phyloP scores from a whole-genome alignment of 306 rosid species.

The Vigna nakashimae region DNA sequence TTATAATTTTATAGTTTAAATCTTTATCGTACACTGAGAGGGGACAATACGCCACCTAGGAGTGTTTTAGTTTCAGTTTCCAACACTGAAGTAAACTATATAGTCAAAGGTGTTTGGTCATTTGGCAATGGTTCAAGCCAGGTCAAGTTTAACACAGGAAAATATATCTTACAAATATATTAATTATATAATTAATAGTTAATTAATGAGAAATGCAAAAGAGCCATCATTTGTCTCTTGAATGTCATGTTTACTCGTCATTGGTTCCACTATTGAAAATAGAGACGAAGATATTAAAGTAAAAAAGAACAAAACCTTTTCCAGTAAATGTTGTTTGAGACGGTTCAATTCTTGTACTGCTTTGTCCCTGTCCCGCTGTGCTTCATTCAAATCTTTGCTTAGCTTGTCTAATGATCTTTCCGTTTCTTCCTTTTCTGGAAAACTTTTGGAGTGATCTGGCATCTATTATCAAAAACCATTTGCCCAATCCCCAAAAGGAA shows the following conservation, averaged over 20 bases:
- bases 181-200: not conserved
- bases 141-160: constrained; percentile 7
- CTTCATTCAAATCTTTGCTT: constrained; percentile 65
- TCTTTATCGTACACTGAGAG: not conserved
- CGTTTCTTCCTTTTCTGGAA: constrained; percentile 74
- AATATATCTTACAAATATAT: constrained; percentile 20
- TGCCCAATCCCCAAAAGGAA: constrained; percentile 14
- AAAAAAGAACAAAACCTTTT: constrained; percentile 62
- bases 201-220: not conserved
- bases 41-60: not conserved
- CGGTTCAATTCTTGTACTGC: constrained; percentile 75
- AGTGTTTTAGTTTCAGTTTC: not conserved
- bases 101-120: not conserved
- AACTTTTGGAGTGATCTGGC: constrained; percentile 58
- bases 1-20: not conserved
- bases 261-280: not conserved
- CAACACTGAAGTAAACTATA: constrained; percentile 8
- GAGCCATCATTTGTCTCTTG: not conserved
- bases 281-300: not conserved
- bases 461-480: constrained; percentile 46
- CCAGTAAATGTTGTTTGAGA: constrained; percentile 87
- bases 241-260: not conserved
- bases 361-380: constrained; percentile 71
- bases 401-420: constrained; percentile 63
- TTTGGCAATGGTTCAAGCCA: constrained; percentile 9